Percentiles rank a stretch among this genome's conserved stretches.
Conservation (phyloP, 139 green algal genomes). For the Chlorella vulgaris region DNA sequence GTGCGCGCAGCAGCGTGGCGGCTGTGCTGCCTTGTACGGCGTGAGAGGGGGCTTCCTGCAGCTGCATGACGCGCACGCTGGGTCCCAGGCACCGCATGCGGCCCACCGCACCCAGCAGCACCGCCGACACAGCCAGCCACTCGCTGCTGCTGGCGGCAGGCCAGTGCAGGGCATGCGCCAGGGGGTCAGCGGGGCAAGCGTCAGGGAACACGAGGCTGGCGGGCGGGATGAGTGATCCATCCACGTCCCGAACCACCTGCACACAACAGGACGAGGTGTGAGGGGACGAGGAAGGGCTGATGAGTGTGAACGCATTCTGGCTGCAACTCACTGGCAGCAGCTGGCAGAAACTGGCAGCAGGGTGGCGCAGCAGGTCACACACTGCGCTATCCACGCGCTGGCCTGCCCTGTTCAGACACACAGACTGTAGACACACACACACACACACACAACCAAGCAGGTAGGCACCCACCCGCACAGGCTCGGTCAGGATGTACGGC, state of each 20-base stretch:
- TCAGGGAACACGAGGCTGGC: neutral
- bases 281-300: too few relatives aligned
- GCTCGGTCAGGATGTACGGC: slow-evolving; percentile 24
- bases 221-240: too few relatives aligned
- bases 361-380: too few relatives aligned
- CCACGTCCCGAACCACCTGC: slow-evolving; percentile 10
- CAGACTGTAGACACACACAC: neutral
- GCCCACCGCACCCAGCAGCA: slow-evolving; percentile 30
- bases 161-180: slow-evolving; percentile 27
- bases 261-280: neutral
- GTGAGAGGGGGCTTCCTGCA: slow-evolving; percentile 1
- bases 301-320: too few relatives aligned
- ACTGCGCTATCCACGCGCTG: too few relatives aligned
- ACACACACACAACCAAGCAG: neutral
- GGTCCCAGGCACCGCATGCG: slow-evolving; percentile 42
- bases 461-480: slow-evolving; percentile 12
- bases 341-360: too few relatives aligned
- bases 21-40: neutral
- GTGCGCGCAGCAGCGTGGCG: neutral
- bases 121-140: slow-evolving; percentile 39
- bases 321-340: too few relatives aligned
- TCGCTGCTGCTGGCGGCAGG: slow-evolving; percentile 4
- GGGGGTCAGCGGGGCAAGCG: neutral
- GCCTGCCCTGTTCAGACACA: too few relatives aligned
- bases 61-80: slow-evolving; percentile 18